Percentiles rank a stretch among this genome's conserved stretches.
phyloP scores from a whole-genome alignment of 805 yeast species.

The Monosporozyma siamensis region DNA sequence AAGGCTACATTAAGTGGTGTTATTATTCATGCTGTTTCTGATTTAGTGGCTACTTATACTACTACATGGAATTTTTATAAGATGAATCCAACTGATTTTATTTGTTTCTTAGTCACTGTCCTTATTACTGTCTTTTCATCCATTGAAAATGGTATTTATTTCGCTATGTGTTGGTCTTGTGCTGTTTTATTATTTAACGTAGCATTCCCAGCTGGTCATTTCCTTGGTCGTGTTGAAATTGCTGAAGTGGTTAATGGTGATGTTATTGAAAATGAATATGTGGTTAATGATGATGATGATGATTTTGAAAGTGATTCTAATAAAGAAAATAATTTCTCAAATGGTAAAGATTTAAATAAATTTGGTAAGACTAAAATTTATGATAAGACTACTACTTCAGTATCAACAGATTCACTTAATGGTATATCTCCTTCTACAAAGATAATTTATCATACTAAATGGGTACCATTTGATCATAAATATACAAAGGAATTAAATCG shows the following conservation, averaged over 20 bases:
- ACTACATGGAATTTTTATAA: constrained; percentile 63
- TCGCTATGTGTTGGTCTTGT: constrained; percentile 76
- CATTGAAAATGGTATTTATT: constrained; percentile 85
- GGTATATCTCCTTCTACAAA: constrained; percentile 5
- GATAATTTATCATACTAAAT: constrained; percentile 44
- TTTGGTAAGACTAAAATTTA: neutral
- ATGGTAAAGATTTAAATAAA: neutral
- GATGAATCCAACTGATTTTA: constrained; percentile 62
- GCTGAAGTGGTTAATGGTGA: constrained; percentile 61
- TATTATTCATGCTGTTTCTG: constrained; percentile 89
- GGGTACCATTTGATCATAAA: constrained; percentile 51
- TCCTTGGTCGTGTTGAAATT: constrained; percentile 68
- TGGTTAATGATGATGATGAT: constrained; percentile 2
- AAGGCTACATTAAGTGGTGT: constrained; percentile 81
- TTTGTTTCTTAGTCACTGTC: constrained; percentile 65
- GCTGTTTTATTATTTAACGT: constrained; percentile 65
- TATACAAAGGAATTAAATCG: constrained; percentile 42
- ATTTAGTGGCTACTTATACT: constrained; percentile 62
- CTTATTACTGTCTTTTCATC: constrained; percentile 66
- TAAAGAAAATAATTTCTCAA: neutral
- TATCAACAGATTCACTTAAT: neutral
- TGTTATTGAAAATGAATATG: constrained; percentile 26
- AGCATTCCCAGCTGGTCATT: constrained; percentile 73
- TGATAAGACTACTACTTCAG: neutral
- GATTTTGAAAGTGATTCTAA: neutral